Conservation (phyloP, 192 early-diverging fungal species). For the Gaertneriomyces sp. region DNA sequence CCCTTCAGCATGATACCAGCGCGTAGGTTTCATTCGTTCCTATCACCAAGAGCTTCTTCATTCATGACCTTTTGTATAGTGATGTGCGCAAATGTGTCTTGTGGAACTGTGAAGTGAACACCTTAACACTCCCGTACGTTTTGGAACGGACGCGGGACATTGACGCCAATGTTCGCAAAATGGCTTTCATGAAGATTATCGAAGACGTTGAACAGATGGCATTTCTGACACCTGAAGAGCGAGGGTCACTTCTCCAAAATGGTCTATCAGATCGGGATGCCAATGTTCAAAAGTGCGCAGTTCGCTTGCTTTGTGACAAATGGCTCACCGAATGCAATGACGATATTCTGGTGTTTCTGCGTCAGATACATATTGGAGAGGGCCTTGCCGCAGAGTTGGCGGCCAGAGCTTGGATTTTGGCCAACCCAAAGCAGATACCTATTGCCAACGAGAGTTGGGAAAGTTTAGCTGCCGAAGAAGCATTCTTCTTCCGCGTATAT, state of each 20-base stretch:
- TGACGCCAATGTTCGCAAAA: constrained; percentile 69
- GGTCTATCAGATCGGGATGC: constrained; percentile 83
- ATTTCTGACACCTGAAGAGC: constrained; percentile 61
- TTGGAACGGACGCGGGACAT: constrained; percentile 75
- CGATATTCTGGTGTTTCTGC: constrained; percentile 13
- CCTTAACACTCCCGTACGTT: constrained; percentile 62
- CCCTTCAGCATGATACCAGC: constrained; percentile 72
- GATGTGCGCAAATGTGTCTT: constrained; percentile 81
- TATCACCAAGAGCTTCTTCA: no score
- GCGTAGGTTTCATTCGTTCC: constrained; percentile 46
- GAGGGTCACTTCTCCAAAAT: constrained; percentile 66
- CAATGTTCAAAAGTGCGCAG: constrained; percentile 69
- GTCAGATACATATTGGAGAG: constrained; percentile 19
- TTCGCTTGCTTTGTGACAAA: constrained; percentile 50
- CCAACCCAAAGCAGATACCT: not conserved
- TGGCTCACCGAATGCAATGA: constrained; percentile 24
- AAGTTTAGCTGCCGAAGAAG: constrained; percentile 52
- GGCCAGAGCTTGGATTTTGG: constrained; percentile 18
- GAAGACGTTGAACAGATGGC: constrained; percentile 66
- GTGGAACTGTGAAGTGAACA: constrained; percentile 65
- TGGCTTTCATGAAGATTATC: constrained; percentile 68
- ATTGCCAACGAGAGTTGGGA: constrained; percentile 42
- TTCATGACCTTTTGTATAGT: constrained; percentile 25
- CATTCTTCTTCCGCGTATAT: constrained; percentile 30
- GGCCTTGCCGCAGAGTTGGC: constrained; percentile 14